Conservation (phyloP, 1,284 basidiomycete species). For the Ustilago cynodontis region DNA sequence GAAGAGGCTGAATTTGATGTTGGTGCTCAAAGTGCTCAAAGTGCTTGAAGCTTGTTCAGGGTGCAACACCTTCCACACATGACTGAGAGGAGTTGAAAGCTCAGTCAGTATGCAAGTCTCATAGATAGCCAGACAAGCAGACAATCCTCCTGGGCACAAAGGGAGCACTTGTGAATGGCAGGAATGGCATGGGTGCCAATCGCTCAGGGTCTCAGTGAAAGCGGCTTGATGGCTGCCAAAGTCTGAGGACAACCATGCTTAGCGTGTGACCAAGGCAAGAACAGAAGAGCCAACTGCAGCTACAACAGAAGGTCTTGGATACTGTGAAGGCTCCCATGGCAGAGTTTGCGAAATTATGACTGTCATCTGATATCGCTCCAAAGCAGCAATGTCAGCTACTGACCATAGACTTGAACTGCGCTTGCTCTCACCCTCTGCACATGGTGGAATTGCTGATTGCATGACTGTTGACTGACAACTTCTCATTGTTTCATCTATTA, state of each 20-base stretch:
- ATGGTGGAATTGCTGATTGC: slow-evolving; percentile 2
- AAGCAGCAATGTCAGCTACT: neutral
- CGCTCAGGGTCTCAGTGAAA: too few species aligned
- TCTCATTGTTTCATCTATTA: too few species aligned
- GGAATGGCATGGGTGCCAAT: too few species aligned
- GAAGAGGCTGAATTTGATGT: neutral
- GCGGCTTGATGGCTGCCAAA: too few species aligned
- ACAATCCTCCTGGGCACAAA: too few species aligned
- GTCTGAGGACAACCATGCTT: neutral
- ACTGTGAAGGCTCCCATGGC: neutral
- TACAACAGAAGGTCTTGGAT: neutral
- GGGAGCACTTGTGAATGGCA: too few species aligned
- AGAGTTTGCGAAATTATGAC: neutral
- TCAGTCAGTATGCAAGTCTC: too few species aligned
- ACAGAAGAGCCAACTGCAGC: neutral
- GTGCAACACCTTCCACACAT: too few species aligned
- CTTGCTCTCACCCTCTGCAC: neutral
- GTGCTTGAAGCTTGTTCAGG: too few species aligned
- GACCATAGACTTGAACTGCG: neutral
- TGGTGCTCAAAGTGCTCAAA: too few species aligned
- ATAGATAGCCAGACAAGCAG: too few species aligned
- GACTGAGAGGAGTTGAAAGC: too few species aligned
- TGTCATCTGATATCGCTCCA: neutral
- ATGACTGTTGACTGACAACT: neutral
- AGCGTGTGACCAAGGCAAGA: neutral